Evolutionary conservation across 345 rosid genomes (phyloP).

Genomic region (Carallia brachiata): DNA sequence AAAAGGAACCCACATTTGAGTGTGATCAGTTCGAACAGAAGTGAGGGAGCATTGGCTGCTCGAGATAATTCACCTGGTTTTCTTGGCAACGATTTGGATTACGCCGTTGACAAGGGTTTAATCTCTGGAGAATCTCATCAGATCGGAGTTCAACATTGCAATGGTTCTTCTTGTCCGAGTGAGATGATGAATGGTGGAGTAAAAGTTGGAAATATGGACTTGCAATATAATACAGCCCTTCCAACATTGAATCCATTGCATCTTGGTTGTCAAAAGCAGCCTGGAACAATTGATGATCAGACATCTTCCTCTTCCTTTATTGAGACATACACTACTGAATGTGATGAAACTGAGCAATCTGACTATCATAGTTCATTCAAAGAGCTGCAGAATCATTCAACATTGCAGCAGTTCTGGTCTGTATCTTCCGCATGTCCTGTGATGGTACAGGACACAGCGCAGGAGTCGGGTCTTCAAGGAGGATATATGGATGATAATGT

Average conservation of each 20-base stretch:
- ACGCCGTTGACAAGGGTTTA: slow-evolving; percentile 21
- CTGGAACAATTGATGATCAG: slow-evolving; percentile 22
- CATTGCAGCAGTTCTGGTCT: slow-evolving; percentile 28
- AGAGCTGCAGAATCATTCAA: slow-evolving; percentile 31
- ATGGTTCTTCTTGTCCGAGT: slow-evolving; percentile 5
- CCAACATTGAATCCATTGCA: slow-evolving; percentile 6
- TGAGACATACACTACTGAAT: slow-evolving; percentile 10
- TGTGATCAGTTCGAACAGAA: slow-evolving; percentile 22
- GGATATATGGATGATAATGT: slow-evolving; percentile 13
- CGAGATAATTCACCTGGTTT: slow-evolving; percentile 22
- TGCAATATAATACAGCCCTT: slow-evolving; percentile 22
- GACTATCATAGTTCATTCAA: slow-evolving; percentile 23
- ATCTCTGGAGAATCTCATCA: slow-evolving; percentile 20
- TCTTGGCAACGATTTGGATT: slow-evolving; percentile 28
- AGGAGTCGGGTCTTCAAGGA: slow-evolving; percentile 26
- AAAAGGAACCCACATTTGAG: slow-evolving; percentile 18
- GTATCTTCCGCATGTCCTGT: slow-evolving; percentile 28
- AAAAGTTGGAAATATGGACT: slow-evolving; percentile 20
- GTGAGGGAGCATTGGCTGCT: slow-evolving; percentile 23
- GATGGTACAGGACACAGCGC: slow-evolving; percentile 21
- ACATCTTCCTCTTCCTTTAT: slow-evolving; percentile 18
- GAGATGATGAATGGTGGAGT: slow-evolving; percentile 24
- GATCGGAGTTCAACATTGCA: slow-evolving; percentile 21
- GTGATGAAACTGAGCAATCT: slow-evolving; percentile 19
- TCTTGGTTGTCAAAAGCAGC: slow-evolving; percentile 24